Conservation (phyloP, 164 flowering plant genomes). For the Berberis vulgaris region DNA sequence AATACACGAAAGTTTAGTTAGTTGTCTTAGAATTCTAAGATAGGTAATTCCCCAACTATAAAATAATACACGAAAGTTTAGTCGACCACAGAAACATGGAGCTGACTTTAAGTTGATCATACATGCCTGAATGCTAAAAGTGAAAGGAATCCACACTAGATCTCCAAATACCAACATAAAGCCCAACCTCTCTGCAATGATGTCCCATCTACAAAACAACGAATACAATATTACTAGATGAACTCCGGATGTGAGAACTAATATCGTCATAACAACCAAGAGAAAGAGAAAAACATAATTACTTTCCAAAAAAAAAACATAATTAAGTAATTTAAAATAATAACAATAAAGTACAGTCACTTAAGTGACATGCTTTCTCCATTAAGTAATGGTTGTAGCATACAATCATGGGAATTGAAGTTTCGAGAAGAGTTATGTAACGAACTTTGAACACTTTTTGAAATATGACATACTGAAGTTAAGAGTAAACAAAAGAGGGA, state of each 20-base stretch:
- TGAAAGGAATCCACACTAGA: slow-evolving; percentile 96
- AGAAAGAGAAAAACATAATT: too few species aligned
- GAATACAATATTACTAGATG: not conserved
- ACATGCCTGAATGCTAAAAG: slow-evolving; percentile 93
- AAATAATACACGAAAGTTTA: slow-evolving; percentile 2
- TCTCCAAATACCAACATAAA: slow-evolving; percentile 99
- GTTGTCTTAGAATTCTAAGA: too few species aligned
- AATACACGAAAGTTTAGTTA: slow-evolving; percentile 1
- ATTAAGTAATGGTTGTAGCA: too few species aligned
- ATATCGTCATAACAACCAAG: not conserved
- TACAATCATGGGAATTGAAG: too few species aligned
- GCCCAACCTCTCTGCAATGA: slow-evolving; percentile 96
- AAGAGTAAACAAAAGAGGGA: too few species aligned
- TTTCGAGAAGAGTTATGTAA: too few species aligned
- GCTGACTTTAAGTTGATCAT: slow-evolving; percentile 1
- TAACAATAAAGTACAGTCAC: too few species aligned
- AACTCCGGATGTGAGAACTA: not conserved
- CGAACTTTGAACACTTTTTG: too few species aligned
- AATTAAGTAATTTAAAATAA: too few species aligned
- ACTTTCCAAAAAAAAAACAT: too few species aligned
- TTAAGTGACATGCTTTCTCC: too few species aligned
- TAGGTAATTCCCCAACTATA: not conserved
- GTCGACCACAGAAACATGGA: not conserved
- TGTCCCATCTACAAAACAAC: slow-evolving; percentile 78
- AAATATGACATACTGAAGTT: too few species aligned